A percentile compares a stretch with the other conserved stretches of the same genome.
Conservation (phyloP, 352 stramenopile species). For the Peronospora belbahrii region DNA sequence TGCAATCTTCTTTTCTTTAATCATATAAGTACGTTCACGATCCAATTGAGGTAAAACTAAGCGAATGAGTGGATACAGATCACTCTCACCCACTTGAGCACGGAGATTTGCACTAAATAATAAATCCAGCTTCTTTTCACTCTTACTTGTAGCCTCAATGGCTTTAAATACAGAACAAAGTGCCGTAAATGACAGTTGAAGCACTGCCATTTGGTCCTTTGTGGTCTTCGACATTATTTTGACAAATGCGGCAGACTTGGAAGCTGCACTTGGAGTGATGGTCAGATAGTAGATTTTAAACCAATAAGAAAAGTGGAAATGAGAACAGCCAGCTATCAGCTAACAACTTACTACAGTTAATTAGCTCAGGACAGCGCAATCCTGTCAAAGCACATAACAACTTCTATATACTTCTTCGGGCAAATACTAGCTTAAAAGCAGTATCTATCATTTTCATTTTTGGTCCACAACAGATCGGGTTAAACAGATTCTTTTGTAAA, state of each 20-base stretch:
- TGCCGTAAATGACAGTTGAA: conserved; percentile 53
- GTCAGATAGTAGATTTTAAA: too few relatives aligned
- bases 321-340: too few relatives aligned
- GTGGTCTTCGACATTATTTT: background rate
- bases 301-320: too few relatives aligned
- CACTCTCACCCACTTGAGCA: conserved; percentile 36
- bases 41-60: conserved; percentile 75
- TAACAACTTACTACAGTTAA: too few relatives aligned
- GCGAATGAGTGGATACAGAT: conserved; percentile 69
- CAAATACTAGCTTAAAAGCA: too few relatives aligned
- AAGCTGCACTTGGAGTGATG: conserved; percentile 2
- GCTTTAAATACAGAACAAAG: conserved; percentile 68
- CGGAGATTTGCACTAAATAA: conserved; percentile 67
- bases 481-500: too few relatives aligned
- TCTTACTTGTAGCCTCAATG: conserved; percentile 63
- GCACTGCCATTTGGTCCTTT: conserved; percentile 18
- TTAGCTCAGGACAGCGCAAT: too few relatives aligned
- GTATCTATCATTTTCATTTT: too few relatives aligned
- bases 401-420: too few relatives aligned
- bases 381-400: too few relatives aligned
- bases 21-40: conserved; percentile 79
- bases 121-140: conserved; percentile 64
- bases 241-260: background rate
- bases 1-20: conserved; percentile 85
- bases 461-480: too few relatives aligned